Evolutionary conservation across 2,329 filamentous ascomycete genomes (phyloP).

Genomic region (Emergomyces africanus): DNA sequence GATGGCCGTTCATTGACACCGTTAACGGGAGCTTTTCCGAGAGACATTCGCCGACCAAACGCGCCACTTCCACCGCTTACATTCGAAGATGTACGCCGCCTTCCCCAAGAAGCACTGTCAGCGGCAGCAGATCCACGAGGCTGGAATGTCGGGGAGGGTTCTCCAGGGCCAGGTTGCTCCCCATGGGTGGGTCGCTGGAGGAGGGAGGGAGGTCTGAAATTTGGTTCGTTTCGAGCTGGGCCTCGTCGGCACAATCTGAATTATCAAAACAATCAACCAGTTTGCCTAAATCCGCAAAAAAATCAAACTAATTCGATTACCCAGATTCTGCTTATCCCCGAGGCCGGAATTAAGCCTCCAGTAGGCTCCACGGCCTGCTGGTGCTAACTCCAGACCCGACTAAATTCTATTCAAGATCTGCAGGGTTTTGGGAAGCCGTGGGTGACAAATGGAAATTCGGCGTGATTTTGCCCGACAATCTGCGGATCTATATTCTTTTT

Average conservation of each 20-base stretch:
- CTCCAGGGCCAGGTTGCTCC: conserved; percentile 54
- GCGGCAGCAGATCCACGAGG: conserved; percentile 53
- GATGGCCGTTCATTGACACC: conserved; percentile 23
- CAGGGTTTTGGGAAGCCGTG: no score
- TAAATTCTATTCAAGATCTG: no score
- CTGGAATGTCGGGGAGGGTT: conserved; percentile 79
- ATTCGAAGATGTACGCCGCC: conserved; percentile 78
- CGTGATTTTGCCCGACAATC: no score
- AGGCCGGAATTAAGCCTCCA: no score
- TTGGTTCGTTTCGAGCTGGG: conserved; percentile 53
- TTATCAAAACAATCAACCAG: no score
- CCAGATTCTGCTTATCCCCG: no score
- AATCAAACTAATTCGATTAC: no score
- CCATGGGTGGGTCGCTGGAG: conserved; percentile 58
- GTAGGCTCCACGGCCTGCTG: no score
- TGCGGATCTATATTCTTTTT: no score
- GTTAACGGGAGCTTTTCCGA: conserved; percentile 32
- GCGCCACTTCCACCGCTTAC: conserved; percentile 75
- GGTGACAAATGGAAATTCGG: no score
- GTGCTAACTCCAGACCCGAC: no score
- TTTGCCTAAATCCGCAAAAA: no score
- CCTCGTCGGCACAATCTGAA: conserved; percentile 75
- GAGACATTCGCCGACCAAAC: conserved; percentile 51
- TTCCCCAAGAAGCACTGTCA: conserved; percentile 49
- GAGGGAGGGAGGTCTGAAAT: conserved; percentile 60